These are phyloP conservation scores for Neonectria faginata DNA, from an alignment of 2,329 filamentous ascomycete genomes.

Conservation along the genomic window DNA sequence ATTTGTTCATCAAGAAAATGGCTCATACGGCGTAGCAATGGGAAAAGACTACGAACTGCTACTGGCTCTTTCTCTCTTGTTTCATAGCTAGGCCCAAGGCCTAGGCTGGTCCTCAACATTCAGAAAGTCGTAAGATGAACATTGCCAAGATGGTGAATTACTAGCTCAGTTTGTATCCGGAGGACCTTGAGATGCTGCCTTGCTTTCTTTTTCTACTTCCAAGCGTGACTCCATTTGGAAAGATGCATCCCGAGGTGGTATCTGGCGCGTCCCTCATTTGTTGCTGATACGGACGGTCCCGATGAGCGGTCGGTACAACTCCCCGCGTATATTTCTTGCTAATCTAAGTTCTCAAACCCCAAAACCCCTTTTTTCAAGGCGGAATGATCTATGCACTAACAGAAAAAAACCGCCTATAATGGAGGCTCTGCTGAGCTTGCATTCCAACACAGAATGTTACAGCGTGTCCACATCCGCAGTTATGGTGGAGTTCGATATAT, in stretches of 20 bases:
- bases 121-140: background rate
- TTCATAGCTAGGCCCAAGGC: background rate
- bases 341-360: background rate
- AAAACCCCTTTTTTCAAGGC: too few species aligned
- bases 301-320: background rate
- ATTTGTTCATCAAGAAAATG: background rate
- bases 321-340: background rate
- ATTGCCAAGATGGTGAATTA: background rate
- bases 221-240: background rate
- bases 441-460: too few species aligned
- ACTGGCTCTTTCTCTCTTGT: background rate
- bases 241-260: background rate
- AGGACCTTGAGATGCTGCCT: background rate
- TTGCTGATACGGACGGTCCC: background rate
- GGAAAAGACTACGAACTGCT: background rate
- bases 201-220: background rate
- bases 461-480: too few species aligned
- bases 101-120: background rate
- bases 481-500: too few species aligned
- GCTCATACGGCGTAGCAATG: too few species aligned
- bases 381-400: background rate
- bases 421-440: background rate
- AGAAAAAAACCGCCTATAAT: background rate
- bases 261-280: background rate
- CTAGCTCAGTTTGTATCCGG: background rate